A percentile compares a stretch with the other conserved stretches of the same genome.
These are phyloP conservation scores for Podospora comata DNA, from an alignment of 495 filamentous ascomycete genomes.

Conservation along the genomic window DNA sequence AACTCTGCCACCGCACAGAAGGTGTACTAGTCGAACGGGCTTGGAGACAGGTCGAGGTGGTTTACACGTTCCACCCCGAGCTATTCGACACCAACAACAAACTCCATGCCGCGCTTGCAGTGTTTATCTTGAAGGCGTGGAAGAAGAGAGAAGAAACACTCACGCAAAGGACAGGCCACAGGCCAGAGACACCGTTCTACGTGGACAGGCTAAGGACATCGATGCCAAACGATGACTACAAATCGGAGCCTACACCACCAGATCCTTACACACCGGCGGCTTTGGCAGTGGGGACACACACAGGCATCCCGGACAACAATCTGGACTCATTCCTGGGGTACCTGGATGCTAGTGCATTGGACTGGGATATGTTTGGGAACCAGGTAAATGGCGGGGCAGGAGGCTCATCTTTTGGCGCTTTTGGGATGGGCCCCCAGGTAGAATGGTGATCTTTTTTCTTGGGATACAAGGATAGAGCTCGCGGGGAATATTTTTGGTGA, in stretches of 20 bases:
- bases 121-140: slow-evolving; percentile 48
- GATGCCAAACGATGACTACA: slow-evolving; percentile 26
- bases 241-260: slow-evolving; percentile 24
- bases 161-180: slow-evolving; percentile 13
- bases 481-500: neutral
- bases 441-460: slow-evolving; percentile 20
- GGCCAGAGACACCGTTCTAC: slow-evolving; percentile 35
- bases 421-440: slow-evolving; percentile 22
- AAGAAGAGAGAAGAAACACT: slow-evolving; percentile 39
- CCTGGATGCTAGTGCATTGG: slow-evolving; percentile 36
- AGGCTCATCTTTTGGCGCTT: slow-evolving; percentile 19
- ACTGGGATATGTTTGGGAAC: slow-evolving; percentile 45
- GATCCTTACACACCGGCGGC: slow-evolving; percentile 20
- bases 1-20: slow-evolving; percentile 48
- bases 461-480: neutral
- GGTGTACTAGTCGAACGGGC: slow-evolving; percentile 52
- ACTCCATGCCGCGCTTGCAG: slow-evolving; percentile 39
- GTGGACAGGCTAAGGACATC: slow-evolving; percentile 31
- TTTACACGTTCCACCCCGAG: slow-evolving; percentile 46
- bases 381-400: slow-evolving; percentile 7
- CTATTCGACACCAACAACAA: slow-evolving; percentile 44
- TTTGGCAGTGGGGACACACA: slow-evolving; percentile 1
- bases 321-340: slow-evolving; percentile 37
- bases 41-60: slow-evolving; percentile 43
- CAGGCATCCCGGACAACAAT: slow-evolving; percentile 1